phyloP scores from a whole-genome alignment of 345 rosid genomes.

The Murraya koenigii region DNA sequence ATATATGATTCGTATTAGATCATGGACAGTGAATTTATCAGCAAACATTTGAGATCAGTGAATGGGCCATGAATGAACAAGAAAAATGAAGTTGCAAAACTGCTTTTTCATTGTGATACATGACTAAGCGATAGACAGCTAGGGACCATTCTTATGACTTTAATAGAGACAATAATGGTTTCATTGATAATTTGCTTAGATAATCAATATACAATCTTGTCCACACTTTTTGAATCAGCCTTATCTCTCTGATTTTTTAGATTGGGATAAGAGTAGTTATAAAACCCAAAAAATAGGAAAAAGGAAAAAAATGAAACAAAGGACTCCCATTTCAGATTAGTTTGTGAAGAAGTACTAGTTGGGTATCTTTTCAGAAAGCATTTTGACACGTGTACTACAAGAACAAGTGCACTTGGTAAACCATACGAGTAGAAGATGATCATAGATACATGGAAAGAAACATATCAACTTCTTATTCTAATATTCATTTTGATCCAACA shows the following conservation, averaged over 20 bases:
- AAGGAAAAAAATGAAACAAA: too few relatives aligned
- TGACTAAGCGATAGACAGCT: background rate
- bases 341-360: background rate
- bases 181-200: background rate
- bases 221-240: constrained; percentile 9
- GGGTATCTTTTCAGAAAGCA: too few relatives aligned
- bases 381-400: too few relatives aligned
- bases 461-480: too few relatives aligned
- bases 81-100: background rate
- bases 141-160: background rate
- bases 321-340: too few relatives aligned
- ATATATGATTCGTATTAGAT: background rate
- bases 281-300: too few relatives aligned
- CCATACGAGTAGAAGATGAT: background rate
- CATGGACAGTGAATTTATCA: too few relatives aligned
- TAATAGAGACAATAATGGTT: background rate
- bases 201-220: background rate
- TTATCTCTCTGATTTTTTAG: background rate
- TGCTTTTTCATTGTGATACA: background rate
- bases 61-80: background rate
- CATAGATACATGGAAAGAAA: too few relatives aligned
- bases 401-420: background rate
- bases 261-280: background rate
- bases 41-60: background rate
- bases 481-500: background rate